Conservation (phyloP, 129 eudicot species). For the Escallonia herrerae region DNA sequence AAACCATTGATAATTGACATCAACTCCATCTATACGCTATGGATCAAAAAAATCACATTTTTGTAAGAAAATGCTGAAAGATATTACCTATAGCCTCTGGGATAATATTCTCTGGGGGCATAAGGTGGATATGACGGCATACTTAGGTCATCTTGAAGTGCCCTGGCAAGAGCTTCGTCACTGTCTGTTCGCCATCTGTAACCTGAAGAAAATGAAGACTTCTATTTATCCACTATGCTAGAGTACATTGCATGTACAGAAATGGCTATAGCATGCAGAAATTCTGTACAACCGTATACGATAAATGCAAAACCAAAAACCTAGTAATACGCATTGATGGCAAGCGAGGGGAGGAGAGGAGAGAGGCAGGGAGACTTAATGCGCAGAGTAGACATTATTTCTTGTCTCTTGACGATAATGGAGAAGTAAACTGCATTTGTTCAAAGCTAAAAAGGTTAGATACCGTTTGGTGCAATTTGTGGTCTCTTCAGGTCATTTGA, state of each 20-base stretch:
- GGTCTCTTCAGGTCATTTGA: no score
- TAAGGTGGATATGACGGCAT: conserved; percentile 62
- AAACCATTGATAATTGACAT: not conserved
- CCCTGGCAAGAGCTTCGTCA: conserved; percentile 55
- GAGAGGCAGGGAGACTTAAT: not conserved
- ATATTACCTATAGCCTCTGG: conserved; percentile 48
- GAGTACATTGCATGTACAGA: no score
- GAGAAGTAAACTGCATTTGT: no score
- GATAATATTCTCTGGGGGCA: conserved; percentile 50
- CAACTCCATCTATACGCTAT: not conserved
- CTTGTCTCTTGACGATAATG: no score
- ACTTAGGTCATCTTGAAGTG: conserved; percentile 38
- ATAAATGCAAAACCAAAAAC: no score
- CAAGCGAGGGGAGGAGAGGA: not conserved
- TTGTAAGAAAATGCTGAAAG: not conserved
- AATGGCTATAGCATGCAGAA: no score
- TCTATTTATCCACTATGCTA: no score
- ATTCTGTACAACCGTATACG: no score
- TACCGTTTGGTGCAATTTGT: conserved; percentile 36
- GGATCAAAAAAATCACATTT: not conserved
- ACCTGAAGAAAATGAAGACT: conserved; percentile 29
- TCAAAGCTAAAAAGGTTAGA: not conserved
- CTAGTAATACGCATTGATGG: no score
- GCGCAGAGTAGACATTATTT: not conserved
- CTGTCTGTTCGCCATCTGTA: conserved; percentile 43